Evolutionary conservation across 2,329 filamentous ascomycete genomes (phyloP), one percentile per base, ranked within the genome.

Genomic region (Calonectria naviculata): DNA sequence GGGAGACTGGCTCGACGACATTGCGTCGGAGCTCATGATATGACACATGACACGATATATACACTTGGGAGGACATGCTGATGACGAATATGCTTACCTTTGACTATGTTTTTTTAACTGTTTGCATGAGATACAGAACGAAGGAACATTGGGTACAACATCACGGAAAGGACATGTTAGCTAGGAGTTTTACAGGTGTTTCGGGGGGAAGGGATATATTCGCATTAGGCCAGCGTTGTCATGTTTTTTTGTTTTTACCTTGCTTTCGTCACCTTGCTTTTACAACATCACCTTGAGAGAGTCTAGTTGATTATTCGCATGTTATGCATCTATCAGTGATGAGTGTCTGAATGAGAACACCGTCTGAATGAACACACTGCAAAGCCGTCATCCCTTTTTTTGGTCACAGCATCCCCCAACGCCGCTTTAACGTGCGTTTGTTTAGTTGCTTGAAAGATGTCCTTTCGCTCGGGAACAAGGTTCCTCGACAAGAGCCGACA

Each of bases 1-100:
- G 2, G 81, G 83, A 3, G 81, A 77, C 13, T 84, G 83, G 83
- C 73, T 84, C 5, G 83, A 84, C 29, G 82, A 84, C 21, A 71
- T 82, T n/a, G 81, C 78, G 1, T 67, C 78, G 6, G 82, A 83
- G 29, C 60, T 83, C 5, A 77, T 78, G 74, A 76, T 79, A 64
- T 78, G 61, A 71, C 17, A 62, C 26, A n/a, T 7, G 42, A 67
- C 42, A 46, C 38, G 28, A 73, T 52, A 68, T 71, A 29, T 36
- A 71, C 15, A 69, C 41, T n/a, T 28, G 52, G 61, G 24, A 46
- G 8, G 24, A 8, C 13, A 17, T 21, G 26, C 3, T 46, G 8
- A 44, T 46, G 42, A 46, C 38, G 36, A 42, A 44, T 46, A 46
- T 62, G 13, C 28, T 21, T 44, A 17, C 15, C 17, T 34, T 46